Evolutionary conservation across 2,329 filamentous ascomycete genomes (phyloP).

Genomic region (Diplodia intermedia): DNA sequence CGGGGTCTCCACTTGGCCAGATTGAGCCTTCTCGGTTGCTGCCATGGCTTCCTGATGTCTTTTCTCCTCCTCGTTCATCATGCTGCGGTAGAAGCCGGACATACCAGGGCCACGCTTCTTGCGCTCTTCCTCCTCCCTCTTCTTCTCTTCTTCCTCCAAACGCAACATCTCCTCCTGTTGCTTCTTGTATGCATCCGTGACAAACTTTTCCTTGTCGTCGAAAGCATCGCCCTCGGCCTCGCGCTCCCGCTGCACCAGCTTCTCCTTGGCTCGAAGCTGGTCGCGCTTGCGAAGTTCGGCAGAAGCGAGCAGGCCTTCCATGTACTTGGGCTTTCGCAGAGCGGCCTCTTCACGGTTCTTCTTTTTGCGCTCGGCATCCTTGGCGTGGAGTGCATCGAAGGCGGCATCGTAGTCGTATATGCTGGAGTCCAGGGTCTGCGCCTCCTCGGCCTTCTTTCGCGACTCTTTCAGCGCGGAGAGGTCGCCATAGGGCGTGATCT

Average conservation of each 20-base stretch:
- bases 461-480: constrained; percentile 70
- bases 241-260: constrained; percentile 77
- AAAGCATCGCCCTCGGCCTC: constrained; percentile 83
- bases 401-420: constrained; percentile 88
- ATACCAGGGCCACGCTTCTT: constrained; percentile 74
- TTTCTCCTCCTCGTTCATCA: constrained; percentile 74
- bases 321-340: constrained; percentile 77
- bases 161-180: constrained; percentile 78
- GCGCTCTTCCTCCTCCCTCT: constrained; percentile 69
- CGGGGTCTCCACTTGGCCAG: constrained; percentile 41
- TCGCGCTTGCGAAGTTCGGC: constrained; percentile 80
- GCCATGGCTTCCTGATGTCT: constrained; percentile 73
- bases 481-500: constrained; percentile 60
- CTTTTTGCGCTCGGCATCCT: constrained; percentile 62
- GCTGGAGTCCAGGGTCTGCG: constrained; percentile 71
- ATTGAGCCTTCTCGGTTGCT: constrained; percentile 60
- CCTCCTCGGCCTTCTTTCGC: constrained; percentile 68
- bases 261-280: constrained; percentile 78
- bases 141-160: constrained; percentile 74
- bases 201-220: constrained; percentile 83
- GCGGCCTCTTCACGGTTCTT: constrained; percentile 60
- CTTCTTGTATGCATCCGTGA: constrained; percentile 81
- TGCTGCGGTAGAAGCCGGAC: constrained; percentile 77
- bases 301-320: constrained; percentile 74
- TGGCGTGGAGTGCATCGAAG: constrained; percentile 74